Evolutionary conservation across 2,329 filamentous ascomycete genomes (phyloP).

Genomic region (Colletotrichum musae): DNA sequence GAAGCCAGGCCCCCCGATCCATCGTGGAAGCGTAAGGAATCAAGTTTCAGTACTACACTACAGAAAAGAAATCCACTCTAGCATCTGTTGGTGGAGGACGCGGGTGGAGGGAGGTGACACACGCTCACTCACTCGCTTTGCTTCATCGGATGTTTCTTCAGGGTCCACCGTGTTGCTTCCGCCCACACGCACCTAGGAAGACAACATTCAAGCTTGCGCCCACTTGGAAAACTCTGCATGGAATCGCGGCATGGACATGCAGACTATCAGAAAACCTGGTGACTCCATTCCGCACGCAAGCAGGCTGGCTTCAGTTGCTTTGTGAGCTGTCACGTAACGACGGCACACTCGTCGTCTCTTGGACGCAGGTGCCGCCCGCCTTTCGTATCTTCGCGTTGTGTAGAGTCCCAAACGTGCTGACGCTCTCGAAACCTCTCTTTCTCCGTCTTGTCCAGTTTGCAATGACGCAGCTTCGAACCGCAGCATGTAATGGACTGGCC

Average conservation of each 20-base stretch:
- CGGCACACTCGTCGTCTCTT: constrained; percentile 9
- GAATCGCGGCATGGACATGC: constrained; percentile 37
- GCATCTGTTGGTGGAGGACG: constrained; percentile 19
- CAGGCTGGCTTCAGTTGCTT: constrained; percentile 24
- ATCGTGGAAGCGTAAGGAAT: constrained; percentile 16
- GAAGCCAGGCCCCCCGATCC: constrained; percentile 1
- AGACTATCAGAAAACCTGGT: constrained; percentile 23
- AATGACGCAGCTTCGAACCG: constrained; percentile 20
- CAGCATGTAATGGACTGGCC: not conserved
- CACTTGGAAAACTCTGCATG: constrained; percentile 41
- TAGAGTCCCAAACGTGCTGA: constrained; percentile 15
- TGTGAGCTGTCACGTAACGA: constrained; percentile 38
- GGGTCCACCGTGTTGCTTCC: constrained; percentile 34
- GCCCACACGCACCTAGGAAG: constrained; percentile 25
- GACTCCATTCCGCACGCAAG: constrained; percentile 29
- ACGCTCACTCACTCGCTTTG: constrained; percentile 25
- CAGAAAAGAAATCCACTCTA: constrained; percentile 15
- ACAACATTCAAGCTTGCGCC: constrained; percentile 37
- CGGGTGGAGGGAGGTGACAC: constrained; percentile 34
- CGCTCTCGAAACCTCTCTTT: not conserved
- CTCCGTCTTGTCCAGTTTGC: constrained; percentile 14
- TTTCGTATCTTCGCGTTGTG: constrained; percentile 11
- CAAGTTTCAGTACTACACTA: constrained; percentile 18
- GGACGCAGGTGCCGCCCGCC: constrained; percentile 26
- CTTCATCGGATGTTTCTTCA: constrained; percentile 37